A percentile compares a stretch with the other conserved stretches of the same genome.
Evolutionary conservation across 768 basidiomycete genomes (phyloP).

Genomic region (Terana coerulea): DNA sequence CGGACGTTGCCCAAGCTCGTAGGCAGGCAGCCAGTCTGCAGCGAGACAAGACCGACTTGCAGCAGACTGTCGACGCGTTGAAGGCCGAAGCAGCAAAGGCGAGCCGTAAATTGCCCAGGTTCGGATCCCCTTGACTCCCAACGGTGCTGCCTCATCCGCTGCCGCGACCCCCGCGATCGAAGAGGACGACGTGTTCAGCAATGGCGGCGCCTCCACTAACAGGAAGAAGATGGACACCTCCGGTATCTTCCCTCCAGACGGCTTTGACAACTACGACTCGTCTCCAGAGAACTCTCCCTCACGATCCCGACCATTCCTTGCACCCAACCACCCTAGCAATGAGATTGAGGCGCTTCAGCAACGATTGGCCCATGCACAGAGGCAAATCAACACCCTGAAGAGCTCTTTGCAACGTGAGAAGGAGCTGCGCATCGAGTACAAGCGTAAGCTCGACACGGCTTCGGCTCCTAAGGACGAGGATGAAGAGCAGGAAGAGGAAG

Average conservation of each 20-base stretch:
- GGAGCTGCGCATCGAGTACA: constrained; percentile 68
- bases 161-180: constrained; percentile 51
- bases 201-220: constrained; percentile 58
- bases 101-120: constrained; percentile 56
- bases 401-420: constrained; percentile 80
- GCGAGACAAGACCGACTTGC: constrained; percentile 91
- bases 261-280: constrained; percentile 45
- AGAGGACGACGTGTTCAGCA: constrained; percentile 67
- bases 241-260: constrained; percentile 40
- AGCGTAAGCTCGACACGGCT: constrained; percentile 46
- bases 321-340: constrained; percentile 70
- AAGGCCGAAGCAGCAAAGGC: constrained; percentile 70
- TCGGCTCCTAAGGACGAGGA: constrained; percentile 38
- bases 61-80: constrained; percentile 71
- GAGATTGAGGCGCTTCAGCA: constrained; percentile 82
- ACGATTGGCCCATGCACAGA: constrained; percentile 79
- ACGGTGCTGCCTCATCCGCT: constrained; percentile 32
- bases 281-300: constrained; percentile 60
- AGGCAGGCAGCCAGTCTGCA: constrained; percentile 83
- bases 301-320: constrained; percentile 55
- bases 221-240: constrained; percentile 55
- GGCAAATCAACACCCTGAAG: constrained; percentile 81
- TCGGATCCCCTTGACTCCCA: constrained; percentile 75
- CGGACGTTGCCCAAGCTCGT: constrained; percentile 88
- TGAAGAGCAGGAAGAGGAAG: constrained; percentile 45